Base-by-base conservation (phyloP, 2,329 filamentous ascomycete species). In the Diaporthe amygdali region DNA sequence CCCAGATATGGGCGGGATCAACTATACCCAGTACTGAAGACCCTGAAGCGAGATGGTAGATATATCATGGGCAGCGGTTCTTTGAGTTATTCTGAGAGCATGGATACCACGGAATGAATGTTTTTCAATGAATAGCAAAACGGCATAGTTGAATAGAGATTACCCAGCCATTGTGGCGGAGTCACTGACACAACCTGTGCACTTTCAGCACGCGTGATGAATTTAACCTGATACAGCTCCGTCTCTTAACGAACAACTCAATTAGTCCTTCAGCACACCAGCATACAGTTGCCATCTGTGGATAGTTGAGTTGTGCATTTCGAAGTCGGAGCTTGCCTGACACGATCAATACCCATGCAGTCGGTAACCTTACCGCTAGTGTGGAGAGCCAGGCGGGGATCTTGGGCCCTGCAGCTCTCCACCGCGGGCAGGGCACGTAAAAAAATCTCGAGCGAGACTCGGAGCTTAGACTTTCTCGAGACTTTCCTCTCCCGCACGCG, bases 11-110 rank as follows among this genome's bases (percentile, higher is more conserved):
- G 64, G 71, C 69, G 37, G 51, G 47, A 47, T 63, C 47, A 71
- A 51, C 47, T 73, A 71, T 73, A 73, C 69, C 69, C 64, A 68
- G 51, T 46, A 22, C 22, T 12, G 44, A 66, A 55, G 63, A 71
- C 46, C 64, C 71, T 63, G 69, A 66, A 61, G 59, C 59, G 71
- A 73, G 71, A 73, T 73, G 71, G 68, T 71, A 73, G 71, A 73
- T 73, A 71, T 73, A 73, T 73, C 71, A 68, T 71, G 47, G 44
- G 64, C 47, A 69, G 68, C 64, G 56, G 14, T 66, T 47, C 55
- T 66, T 47, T 54, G 30, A 56, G 27, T 39, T 39, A 59, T 59
- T 64, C 64, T 68, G 63, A 68, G 64, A 66, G 55, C 71, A 71
- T 66, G 59, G 44, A 66, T 68, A 73, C 64, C 64, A 73, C 55